Base-by-base conservation (phyloP, 352 stramenopile species). In the Phytopythium vexans region DNA sequence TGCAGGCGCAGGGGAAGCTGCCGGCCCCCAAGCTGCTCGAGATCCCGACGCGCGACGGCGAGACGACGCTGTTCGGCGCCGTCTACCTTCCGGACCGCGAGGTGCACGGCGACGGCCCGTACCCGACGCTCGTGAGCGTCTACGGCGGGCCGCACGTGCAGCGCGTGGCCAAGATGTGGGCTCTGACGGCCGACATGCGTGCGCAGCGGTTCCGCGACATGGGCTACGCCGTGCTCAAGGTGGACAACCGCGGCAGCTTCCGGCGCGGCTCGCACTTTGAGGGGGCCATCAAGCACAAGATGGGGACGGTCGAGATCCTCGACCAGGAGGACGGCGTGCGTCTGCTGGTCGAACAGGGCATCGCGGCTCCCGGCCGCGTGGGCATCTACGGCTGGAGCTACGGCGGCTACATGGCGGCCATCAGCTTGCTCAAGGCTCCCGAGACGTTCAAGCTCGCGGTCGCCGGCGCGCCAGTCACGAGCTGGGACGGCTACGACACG, bases 331-430 rank as follows among this genome's bases (percentile, higher is more conserved):
- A 91, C 52, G 86, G 76, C 41, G 83, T 96, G 38, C 65, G 65
- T 36, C 87, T 88, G 64, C 72, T 98, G 41, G 70, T 95, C 12
- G 42, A 73, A 8, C 70, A 96, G 59, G 91, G 94, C 44, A 70
- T 98, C 34, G 96, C 89, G 41, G 87, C 98, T 64, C 59, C 85
- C 10, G 86, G 77, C 8, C 62, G 88, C 55, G 83, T 97, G 50
- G 84, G 96, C 70, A 97, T 99, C 62, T 98, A 98, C 68, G 97
- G 97, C 44, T 99, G 97, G 97, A 98, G 89, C 58, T 99, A 99
- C 77, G 97, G 97, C 49, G 97, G 97, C 11, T 99, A 99, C 77
- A 95, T 99, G 84, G 88, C 92, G 49, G 86, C 93, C 45, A 99
- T 99, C 80, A 97, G 90, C 58, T 78, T 99, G 35, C 95, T 97